These are phyloP conservation scores for Carallia brachiata DNA, from an alignment of 345 rosid genomes.

Conservation along the genomic window DNA sequence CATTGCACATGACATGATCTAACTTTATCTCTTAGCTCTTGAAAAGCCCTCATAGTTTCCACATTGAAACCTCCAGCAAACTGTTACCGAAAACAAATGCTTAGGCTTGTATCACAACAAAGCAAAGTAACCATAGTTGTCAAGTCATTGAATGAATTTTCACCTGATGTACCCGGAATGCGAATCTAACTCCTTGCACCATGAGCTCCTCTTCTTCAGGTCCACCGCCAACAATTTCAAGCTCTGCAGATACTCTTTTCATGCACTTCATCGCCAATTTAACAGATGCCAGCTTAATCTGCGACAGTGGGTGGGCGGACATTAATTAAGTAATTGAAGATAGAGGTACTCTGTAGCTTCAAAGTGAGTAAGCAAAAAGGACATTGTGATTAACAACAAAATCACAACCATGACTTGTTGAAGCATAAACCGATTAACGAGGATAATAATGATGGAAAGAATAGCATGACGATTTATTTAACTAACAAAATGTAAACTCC, in stretches of 20 bases:
- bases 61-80: slow-evolving; percentile 96
- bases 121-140: background rate
- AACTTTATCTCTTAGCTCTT: slow-evolving; percentile 92
- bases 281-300: slow-evolving; percentile 91
- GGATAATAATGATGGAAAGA: too few relatives aligned
- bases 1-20: slow-evolving; percentile 67
- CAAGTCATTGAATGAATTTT: background rate
- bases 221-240: slow-evolving; percentile 55
- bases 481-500: too few relatives aligned
- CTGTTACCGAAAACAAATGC: slow-evolving; percentile 27
- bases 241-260: slow-evolving; percentile 93
- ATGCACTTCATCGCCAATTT: slow-evolving; percentile 93
- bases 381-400: too few relatives aligned
- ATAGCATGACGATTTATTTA: too few relatives aligned
- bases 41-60: slow-evolving; percentile 93
- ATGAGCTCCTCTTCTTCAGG: slow-evolving; percentile 96
- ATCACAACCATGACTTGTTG: too few relatives aligned
- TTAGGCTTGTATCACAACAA: background rate
- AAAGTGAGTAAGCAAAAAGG: background rate
- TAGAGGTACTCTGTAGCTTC: background rate
- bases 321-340: background rate
- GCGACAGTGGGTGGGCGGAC: background rate
- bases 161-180: slow-evolving; percentile 99
- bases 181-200: slow-evolving; percentile 89
- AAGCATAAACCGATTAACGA: too few relatives aligned